These are phyloP conservation scores for Trichoderma guizhouense DNA, from an alignment of 2,329 filamentous ascomycete species.

Conservation along the genomic window DNA sequence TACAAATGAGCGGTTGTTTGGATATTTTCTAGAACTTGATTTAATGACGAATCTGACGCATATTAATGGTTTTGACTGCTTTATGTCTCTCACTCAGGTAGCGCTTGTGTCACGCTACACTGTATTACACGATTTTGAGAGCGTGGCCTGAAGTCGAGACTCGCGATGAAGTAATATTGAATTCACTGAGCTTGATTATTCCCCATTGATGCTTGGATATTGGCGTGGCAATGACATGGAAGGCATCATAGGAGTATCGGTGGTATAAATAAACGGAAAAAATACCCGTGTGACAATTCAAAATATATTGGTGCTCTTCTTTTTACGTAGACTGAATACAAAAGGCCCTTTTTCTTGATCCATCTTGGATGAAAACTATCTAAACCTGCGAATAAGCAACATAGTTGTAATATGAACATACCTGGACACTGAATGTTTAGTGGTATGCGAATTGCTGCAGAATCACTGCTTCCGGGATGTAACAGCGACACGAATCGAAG, in stretches of 20 bases:
- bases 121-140: background rate
- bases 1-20: background rate
- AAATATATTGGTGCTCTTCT: background rate
- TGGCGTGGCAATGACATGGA: background rate
- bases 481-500: background rate
- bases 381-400: background rate
- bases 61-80: background rate
- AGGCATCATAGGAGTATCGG: background rate
- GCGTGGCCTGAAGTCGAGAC: background rate
- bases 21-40: background rate
- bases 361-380: background rate
- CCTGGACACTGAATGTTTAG: background rate
- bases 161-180: background rate
- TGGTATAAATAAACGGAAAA: background rate
- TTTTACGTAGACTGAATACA: background rate
- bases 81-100: background rate
- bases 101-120: background rate
- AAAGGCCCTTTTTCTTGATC: background rate
- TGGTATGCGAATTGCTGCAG: background rate
- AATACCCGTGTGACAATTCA: background rate
- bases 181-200: background rate
- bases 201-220: background rate
- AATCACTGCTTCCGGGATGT: fast-evolving
- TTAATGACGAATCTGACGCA: background rate
- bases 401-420: background rate